These are phyloP conservation scores for Mycena alexandri DNA, from an alignment of 768 basidiomycete genomes.

Conservation along the genomic window DNA sequence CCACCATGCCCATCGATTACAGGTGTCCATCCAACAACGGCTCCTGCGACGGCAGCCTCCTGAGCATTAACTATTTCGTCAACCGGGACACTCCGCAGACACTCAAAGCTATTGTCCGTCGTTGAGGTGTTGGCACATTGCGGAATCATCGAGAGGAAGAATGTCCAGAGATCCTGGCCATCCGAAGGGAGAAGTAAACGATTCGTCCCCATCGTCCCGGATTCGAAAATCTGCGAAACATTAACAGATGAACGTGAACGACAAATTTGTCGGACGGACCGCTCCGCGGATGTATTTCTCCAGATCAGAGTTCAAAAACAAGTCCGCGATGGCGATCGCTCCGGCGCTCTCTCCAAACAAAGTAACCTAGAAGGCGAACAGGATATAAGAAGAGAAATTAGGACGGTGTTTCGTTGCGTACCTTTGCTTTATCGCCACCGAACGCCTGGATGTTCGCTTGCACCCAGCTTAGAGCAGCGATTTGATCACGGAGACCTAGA, in stretches of 20 bases:
- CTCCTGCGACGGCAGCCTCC: conserved; percentile 36
- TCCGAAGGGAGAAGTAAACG: conserved; percentile 45
- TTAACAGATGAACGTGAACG: background rate
- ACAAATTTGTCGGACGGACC: conserved; percentile 36
- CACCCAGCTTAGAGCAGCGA: conserved; percentile 59
- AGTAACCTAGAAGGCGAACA: conserved; percentile 50
- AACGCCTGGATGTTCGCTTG: conserved; percentile 66
- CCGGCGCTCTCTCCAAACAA: conserved; percentile 63
- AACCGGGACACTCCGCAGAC: conserved; percentile 43
- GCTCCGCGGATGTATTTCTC: conserved; percentile 44
- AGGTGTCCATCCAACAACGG: conserved; percentile 51
- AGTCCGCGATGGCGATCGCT: conserved; percentile 54
- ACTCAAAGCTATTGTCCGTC: conserved; percentile 47
- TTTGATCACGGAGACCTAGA: conserved; percentile 54
- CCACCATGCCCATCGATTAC: conserved; percentile 55
- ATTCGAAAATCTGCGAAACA: conserved; percentile 55
- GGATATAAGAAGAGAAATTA: background rate
- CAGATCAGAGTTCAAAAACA: conserved; percentile 49
- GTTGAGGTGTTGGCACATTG: conserved; percentile 40
- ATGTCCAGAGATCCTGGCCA: conserved; percentile 46
- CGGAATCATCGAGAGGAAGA: conserved; percentile 44
- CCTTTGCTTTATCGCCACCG: conserved; percentile 63
- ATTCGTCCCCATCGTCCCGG: conserved; percentile 49
- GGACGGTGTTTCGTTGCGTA: conserved; percentile 10
- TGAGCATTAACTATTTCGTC: conserved; percentile 45